Percentiles rank a stretch among this genome's conserved stretches.
phyloP scores from a whole-genome alignment of 805 yeast species.

The Sporopachydermia lactativora region DNA sequence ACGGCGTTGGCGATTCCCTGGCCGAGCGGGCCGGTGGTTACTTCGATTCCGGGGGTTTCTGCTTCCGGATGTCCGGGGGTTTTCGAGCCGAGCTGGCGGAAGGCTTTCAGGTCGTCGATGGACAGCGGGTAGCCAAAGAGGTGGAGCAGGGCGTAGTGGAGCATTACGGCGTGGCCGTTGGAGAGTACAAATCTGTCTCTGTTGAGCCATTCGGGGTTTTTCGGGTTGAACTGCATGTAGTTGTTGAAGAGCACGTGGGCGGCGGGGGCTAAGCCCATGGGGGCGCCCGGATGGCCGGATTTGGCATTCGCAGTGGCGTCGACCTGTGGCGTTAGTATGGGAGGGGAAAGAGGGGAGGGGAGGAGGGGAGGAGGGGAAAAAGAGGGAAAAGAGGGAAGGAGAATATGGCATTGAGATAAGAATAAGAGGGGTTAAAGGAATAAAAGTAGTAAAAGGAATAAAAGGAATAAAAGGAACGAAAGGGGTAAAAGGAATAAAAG shows the following conservation, averaged over 20 bases:
- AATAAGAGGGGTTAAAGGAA: background rate
- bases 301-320: constrained; percentile 82
- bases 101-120: constrained; percentile 75
- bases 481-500: no score
- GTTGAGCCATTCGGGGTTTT: constrained; percentile 84
- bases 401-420: no score
- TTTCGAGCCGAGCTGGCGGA: constrained; percentile 81
- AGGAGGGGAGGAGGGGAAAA: constrained; percentile 1
- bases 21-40: constrained; percentile 97
- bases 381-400: constrained; percentile 5
- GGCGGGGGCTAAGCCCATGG: constrained; percentile 93
- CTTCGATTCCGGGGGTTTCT: constrained; percentile 87
- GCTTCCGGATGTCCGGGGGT: constrained; percentile 98
- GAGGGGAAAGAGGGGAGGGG: background rate
- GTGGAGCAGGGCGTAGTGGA: constrained; percentile 74
- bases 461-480: background rate
- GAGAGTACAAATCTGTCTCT: constrained; percentile 92
- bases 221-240: constrained; percentile 76
- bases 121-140: constrained; percentile 71
- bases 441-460: constrained; percentile 5
- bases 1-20: constrained; percentile 96
- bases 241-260: constrained; percentile 74
- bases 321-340: constrained; percentile 22
- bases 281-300: constrained; percentile 99
- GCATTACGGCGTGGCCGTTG: constrained; percentile 93